phyloP scores from a whole-genome alignment of 805 yeast genomes.

The Ogataea pilisensis region DNA sequence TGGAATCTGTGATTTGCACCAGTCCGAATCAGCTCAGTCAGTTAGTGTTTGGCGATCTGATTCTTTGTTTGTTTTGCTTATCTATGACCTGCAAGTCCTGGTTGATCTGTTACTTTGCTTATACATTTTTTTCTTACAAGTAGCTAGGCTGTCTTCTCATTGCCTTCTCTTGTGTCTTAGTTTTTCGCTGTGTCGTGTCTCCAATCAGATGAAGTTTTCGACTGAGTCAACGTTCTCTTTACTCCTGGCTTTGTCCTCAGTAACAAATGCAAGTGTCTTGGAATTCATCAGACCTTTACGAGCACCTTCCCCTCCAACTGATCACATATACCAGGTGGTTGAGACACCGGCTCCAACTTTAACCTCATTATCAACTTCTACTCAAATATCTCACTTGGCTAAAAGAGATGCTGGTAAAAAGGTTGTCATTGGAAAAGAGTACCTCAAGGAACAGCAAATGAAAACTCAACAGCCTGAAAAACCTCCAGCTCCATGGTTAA shows the following conservation, averaged over 20 bases:
- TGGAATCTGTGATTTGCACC: no score
- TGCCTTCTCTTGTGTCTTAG: no score
- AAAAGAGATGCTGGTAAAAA: slow-evolving; percentile 14
- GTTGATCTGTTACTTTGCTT: no score
- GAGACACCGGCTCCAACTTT: neutral
- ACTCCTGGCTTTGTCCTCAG: neutral
- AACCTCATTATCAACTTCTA: neutral
- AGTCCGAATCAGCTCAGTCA: no score
- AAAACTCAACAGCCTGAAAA: slow-evolving; percentile 23
- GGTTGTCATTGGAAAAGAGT: slow-evolving; percentile 26
- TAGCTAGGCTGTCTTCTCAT: no score
- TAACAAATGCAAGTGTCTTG: slow-evolving; percentile 2
- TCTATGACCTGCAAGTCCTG: neutral
- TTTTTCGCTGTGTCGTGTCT: no score
- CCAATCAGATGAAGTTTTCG: neutral
- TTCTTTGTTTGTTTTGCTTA: neutral
- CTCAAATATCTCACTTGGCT: neutral
- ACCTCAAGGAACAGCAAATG: slow-evolving; percentile 18
- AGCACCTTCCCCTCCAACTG: neutral
- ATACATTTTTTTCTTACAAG: no score
- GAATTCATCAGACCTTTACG: neutral
- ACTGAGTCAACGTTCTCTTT: neutral
- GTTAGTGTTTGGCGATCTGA: no score
- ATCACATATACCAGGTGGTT: neutral
- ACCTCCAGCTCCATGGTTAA: slow-evolving; percentile 60